Evolutionary conservation across 768 basidiomycete genomes (phyloP).

Genomic region (Suillus occidentalis): DNA sequence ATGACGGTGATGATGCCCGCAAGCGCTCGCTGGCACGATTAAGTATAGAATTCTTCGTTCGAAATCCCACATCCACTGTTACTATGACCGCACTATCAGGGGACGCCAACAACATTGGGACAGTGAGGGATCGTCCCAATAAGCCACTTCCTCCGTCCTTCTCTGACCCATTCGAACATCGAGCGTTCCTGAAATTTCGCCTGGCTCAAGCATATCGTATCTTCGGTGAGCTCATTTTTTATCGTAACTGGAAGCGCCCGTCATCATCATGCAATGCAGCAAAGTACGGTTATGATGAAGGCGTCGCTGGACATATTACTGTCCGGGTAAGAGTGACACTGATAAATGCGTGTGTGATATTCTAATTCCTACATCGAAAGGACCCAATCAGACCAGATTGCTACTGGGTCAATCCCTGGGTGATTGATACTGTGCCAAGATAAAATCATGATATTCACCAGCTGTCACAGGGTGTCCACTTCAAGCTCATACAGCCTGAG

Average conservation of each 20-base stretch:
- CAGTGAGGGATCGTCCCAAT: background rate
- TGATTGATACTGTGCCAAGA: conserved; percentile 14
- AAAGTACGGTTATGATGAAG: conserved; percentile 45
- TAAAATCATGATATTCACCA: background rate
- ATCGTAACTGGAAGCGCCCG: background rate
- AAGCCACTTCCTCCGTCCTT: conserved; percentile 27
- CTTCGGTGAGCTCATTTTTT: conserved; percentile 33
- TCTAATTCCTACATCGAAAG: conserved; percentile 15
- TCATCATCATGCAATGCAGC: conserved; percentile 17
- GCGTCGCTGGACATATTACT: conserved; percentile 52
- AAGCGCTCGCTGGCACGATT: background rate
- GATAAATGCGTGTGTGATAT: background rate
- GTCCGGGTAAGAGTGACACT: conserved; percentile 30
- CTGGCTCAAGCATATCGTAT: conserved; percentile 48
- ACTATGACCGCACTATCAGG: background rate
- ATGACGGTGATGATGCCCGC: background rate
- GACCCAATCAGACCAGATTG: conserved; percentile 41
- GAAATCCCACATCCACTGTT: background rate
- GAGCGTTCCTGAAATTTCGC: conserved; percentile 44
- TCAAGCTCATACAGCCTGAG: conserved; percentile 42
- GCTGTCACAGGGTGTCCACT: conserved; percentile 40
- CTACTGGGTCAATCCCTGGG: conserved; percentile 53
- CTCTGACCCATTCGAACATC: conserved; percentile 35
- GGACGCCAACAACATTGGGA: background rate
- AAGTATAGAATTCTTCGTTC: background rate